phyloP scores from a whole-genome alignment of 1,284 basidiomycete genomes.

The Ustilago bromivora region DNA sequence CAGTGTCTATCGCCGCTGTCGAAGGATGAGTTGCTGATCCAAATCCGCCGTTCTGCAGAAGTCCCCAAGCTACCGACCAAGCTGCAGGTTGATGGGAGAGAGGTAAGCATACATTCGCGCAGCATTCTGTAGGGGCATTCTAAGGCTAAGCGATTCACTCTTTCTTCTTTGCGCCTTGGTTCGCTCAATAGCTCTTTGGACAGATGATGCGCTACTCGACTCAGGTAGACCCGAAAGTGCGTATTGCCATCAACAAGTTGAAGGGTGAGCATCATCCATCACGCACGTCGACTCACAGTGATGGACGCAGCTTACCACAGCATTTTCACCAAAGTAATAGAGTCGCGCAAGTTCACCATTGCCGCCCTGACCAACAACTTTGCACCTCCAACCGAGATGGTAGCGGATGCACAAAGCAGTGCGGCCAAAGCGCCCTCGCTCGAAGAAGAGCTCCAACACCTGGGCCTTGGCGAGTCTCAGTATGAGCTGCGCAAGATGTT shows the following conservation, averaged over 20 bases:
- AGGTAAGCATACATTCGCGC: constrained; percentile 27
- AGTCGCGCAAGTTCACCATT: constrained; percentile 60
- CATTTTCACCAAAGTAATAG: constrained; percentile 36
- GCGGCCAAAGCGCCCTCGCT: constrained; percentile 33
- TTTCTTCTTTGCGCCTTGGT: no score
- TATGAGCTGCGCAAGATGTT: constrained; percentile 62
- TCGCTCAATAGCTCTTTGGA: constrained; percentile 62
- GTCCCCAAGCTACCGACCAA: constrained; percentile 48
- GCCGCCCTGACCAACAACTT: constrained; percentile 71
- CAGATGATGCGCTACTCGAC: constrained; percentile 69
- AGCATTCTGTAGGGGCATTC: neutral
- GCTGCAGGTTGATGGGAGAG: constrained; percentile 43
- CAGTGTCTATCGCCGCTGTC: neutral
- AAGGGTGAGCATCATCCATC: constrained; percentile 27
- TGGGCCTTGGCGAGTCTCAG: constrained; percentile 50
- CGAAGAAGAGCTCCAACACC: constrained; percentile 58
- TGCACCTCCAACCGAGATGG: constrained; percentile 54
- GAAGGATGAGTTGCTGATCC: neutral
- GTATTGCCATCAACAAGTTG: constrained; percentile 57
- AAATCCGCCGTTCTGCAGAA: constrained; percentile 30
- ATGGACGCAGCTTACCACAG: neutral
- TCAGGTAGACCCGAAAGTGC: constrained; percentile 59
- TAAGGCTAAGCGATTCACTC: neutral
- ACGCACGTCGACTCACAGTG: neutral
- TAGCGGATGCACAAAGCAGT: constrained; percentile 7